Conservation (phyloP, 2,329 filamentous ascomycete species). For the Sporothrix dimorphospora region DNA sequence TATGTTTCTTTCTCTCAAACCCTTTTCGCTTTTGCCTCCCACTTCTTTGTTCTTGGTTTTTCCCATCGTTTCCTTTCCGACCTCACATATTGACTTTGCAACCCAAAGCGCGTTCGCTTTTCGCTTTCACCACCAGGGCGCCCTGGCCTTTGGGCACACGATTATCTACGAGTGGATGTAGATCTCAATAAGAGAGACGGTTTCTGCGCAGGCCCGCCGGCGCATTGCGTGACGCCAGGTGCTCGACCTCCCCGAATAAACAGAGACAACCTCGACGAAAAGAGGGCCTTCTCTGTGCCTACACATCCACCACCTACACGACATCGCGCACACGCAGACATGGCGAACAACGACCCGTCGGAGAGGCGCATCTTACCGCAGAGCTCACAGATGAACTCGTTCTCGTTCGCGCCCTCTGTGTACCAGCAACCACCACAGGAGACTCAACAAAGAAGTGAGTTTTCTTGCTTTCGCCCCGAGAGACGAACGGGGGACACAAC, state of each 20-base stretch:
- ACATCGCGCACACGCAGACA: constrained; percentile 39
- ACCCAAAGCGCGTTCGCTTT: neutral
- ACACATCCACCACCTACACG: neutral
- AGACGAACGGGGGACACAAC: too few species aligned
- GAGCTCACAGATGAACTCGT: constrained; percentile 71
- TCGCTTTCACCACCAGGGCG: neutral
- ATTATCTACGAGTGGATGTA: constrained; percentile 29
- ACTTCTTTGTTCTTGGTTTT: neutral
- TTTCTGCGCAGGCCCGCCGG: constrained; percentile 24
- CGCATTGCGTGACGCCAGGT: constrained; percentile 30
- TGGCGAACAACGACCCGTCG: constrained; percentile 64
- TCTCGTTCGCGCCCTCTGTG: constrained; percentile 72
- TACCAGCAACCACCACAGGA: constrained; percentile 65
- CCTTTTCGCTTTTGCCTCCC: constrained; percentile 12
- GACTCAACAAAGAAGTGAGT: constrained; percentile 77
- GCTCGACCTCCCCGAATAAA: constrained; percentile 6
- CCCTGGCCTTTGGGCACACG: constrained; percentile 5
- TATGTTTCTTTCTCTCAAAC: neutral
- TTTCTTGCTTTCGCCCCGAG: neutral
- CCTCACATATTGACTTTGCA: neutral
- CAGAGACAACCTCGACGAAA: constrained; percentile 3
- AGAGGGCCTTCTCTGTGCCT: neutral
- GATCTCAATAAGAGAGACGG: constrained; percentile 23
- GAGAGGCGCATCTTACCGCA: constrained; percentile 67
- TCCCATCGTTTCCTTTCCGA: neutral